Base-by-base conservation (phyloP, 2,329 filamentous ascomycete species). In the Emergomyces africanus region DNA sequence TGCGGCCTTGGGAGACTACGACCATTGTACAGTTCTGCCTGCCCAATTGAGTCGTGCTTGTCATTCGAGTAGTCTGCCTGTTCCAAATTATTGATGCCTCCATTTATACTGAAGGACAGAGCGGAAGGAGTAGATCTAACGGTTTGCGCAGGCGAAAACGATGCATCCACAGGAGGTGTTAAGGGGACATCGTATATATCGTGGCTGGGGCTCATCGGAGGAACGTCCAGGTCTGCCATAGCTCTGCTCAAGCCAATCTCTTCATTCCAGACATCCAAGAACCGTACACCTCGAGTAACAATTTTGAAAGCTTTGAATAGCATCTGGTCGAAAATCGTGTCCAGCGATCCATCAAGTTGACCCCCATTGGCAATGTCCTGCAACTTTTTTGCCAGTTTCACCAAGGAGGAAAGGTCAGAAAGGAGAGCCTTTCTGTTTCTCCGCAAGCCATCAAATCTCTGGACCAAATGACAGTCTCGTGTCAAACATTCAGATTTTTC, bases 251-350 rank as follows among this genome's bases (percentile, higher is more conserved):
- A 68, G 20, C 75, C 74, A 68, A 77, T 76, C 56, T 77, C 74
- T 62, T 78, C 87, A 42, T 88, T 86, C 76, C 94, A 85, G 1
- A 92, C 81, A 66, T 99, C 94, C 48, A 96, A 80, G 68, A 99
- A 97, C 50, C 87, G 82, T 30, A 96, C 90, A 15, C 89, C 90
- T 66, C 92, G 86, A 54, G 86, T 92, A n/a, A 96, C 88, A 57
- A 97, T 90, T 69, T 88, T 90, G 77, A 96, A 97, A 0, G 91
- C 91, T 71, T 91, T 94, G 57, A 95, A 77, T 28, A 97, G 88
- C 83, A 97, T 90, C 70, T 96, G 89, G 68, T 97, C 92, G 60
- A 96, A 83, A 60, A 92, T 83, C 20, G 68, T 69, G 51, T 74
- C 71, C n/a, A 76, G 67, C 37, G 72, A 71, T 33, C 77, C 71